These are phyloP conservation scores for Nicotiana paniculata DNA, from an alignment of 257 asterid genomes.

Conservation along the genomic window DNA sequence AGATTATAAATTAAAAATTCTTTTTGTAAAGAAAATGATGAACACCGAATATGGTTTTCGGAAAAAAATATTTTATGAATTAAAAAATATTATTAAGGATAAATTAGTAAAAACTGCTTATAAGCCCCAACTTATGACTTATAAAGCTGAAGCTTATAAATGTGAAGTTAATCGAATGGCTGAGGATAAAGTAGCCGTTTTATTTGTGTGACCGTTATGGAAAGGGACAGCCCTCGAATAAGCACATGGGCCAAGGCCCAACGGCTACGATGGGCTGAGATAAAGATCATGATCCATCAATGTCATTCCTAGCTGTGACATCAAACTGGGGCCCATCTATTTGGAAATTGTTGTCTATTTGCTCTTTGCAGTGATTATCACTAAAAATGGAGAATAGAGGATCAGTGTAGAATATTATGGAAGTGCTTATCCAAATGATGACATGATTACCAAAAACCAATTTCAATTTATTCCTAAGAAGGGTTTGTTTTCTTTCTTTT, in stretches of 20 bases:
- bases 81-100: too few species aligned
- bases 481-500: too few species aligned
- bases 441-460: too few species aligned
- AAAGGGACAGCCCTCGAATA: conserved; percentile 23
- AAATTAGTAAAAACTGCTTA: too few species aligned
- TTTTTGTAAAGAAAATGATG: too few species aligned
- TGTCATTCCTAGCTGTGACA: background rate
- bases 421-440: too few species aligned
- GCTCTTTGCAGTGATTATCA: background rate
- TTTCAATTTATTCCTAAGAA: too few species aligned
- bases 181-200: conserved; percentile 27
- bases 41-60: too few species aligned
- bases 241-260: conserved; percentile 23
- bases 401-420: background rate
- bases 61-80: too few species aligned
- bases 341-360: background rate
- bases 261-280: conserved; percentile 18
- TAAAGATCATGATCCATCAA: background rate
- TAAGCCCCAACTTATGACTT: too few species aligned
- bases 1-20: too few species aligned
- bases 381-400: background rate
- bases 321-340: conserved; percentile 3
- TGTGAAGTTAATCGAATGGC: background rate
- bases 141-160: too few species aligned
- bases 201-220: conserved; percentile 26